Conservation (phyloP, 1,139 yeast species). For the Arxiozyma heterogenica region DNA sequence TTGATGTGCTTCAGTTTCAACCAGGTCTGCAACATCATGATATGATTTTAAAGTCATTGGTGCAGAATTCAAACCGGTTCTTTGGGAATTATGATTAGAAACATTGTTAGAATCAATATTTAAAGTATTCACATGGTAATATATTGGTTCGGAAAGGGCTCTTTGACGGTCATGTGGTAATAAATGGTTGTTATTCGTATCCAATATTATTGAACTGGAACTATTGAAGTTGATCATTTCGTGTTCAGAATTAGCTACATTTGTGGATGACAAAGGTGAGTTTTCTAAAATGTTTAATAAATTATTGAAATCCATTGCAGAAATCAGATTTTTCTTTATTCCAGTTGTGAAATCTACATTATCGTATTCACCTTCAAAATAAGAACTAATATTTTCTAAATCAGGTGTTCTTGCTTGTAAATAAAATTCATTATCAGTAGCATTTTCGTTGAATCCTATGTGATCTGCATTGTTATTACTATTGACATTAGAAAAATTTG, state of each 20-base stretch:
- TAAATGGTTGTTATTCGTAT: background rate
- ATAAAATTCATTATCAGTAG: background rate
- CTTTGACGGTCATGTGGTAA: background rate
- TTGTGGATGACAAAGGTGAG: conserved; percentile 7
- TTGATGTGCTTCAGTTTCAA: background rate
- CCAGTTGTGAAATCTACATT: conserved; percentile 9
- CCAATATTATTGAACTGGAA: background rate
- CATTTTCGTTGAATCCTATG: background rate
- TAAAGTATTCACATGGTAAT: background rate
- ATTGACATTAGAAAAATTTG: background rate
- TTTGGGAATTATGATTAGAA: background rate
- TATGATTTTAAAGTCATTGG: conserved; percentile 23
- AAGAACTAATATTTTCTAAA: background rate
- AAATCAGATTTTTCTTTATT: conserved; percentile 25
- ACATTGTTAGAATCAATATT: background rate
- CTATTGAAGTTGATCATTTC: conserved; percentile 3
- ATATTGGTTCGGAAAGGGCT: conserved; percentile 4
- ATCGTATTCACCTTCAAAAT: background rate
- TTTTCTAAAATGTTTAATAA: conserved; percentile 22
- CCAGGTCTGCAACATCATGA: conserved; percentile 17
- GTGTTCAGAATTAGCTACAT: background rate
- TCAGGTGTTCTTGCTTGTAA: background rate
- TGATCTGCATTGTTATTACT: conserved; percentile 1
- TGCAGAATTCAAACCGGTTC: conserved; percentile 12
- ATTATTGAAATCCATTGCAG: conserved; percentile 26